phyloP scores from a whole-genome alignment of 352 stramenopile species.

The Phytophthora brassicae region DNA sequence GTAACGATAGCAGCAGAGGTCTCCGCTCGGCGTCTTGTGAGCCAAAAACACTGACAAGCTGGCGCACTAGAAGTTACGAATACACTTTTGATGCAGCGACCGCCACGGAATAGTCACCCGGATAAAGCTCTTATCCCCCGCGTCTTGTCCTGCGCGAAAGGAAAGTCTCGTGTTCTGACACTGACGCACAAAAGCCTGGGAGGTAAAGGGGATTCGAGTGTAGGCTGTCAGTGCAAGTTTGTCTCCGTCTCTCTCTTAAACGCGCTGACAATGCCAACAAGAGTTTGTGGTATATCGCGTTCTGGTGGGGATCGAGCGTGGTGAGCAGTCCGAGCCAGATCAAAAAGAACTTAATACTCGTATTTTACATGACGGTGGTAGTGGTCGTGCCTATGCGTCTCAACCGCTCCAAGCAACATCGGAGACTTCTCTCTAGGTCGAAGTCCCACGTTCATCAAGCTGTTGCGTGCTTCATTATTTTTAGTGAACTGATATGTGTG shows the following conservation, averaged over 20 bases:
- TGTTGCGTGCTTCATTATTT: too few species aligned
- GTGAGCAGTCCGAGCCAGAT: constrained; percentile 4
- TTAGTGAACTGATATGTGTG: too few species aligned
- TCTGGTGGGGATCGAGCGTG: not conserved
- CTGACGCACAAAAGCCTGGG: not conserved
- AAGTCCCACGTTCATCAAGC: too few species aligned
- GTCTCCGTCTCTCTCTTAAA: constrained; percentile 8
- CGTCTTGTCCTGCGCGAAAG: constrained; percentile 20
- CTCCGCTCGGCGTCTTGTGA: not conserved
- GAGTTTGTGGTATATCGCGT: too few species aligned
- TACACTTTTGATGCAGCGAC: not conserved
- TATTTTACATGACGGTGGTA: not conserved
- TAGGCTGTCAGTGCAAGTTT: constrained; percentile 12
- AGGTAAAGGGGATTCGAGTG: constrained; percentile 6
- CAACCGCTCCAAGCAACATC: not conserved
- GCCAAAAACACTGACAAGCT: constrained; percentile 17
- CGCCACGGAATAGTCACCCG: constrained; percentile 4
- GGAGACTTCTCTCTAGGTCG: too few species aligned
- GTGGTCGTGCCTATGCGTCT: constrained; percentile 4
- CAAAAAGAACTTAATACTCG: not conserved
- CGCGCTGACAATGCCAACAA: not conserved
- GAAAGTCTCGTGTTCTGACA: too few species aligned
- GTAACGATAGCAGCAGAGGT: constrained; percentile 1
- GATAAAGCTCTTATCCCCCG: constrained; percentile 14
- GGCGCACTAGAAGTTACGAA: constrained; percentile 9